These are phyloP conservation scores for Schizosaccharomyces lindneri DNA, from an alignment of 805 yeast genomes.

Conservation along the genomic window DNA sequence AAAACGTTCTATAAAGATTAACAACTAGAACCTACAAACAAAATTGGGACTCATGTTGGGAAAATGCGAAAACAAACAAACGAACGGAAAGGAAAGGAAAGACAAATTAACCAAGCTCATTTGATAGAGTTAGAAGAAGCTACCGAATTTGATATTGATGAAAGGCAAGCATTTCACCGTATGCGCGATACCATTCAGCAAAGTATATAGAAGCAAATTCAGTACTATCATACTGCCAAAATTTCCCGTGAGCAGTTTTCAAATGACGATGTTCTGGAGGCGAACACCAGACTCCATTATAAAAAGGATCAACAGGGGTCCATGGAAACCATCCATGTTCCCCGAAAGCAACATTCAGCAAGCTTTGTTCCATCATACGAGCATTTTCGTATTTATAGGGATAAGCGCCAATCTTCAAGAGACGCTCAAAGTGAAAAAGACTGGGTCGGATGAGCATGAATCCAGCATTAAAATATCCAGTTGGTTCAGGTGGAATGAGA, in stretches of 20 bases:
- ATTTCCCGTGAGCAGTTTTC: background rate
- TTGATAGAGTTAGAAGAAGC: too few relatives aligned
- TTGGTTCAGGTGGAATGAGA: background rate
- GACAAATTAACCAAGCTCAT: too few relatives aligned
- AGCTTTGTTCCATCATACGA: conserved; percentile 1
- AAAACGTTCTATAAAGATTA: too few relatives aligned
- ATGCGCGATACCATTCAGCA: background rate
- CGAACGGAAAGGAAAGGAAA: background rate
- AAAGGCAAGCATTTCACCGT: background rate
- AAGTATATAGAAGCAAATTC: background rate
- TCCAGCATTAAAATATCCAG: background rate
- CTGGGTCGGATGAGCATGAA: background rate
- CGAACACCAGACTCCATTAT: background rate
- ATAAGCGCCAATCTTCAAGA: background rate
- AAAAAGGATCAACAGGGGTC: background rate
- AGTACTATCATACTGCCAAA: background rate
- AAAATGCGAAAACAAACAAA: too few relatives aligned
- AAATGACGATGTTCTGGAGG: background rate
- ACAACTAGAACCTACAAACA: too few relatives aligned
- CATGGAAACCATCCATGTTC: background rate
- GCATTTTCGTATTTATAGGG: background rate
- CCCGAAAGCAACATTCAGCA: background rate
- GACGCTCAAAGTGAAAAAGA: background rate
- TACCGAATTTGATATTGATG: background rate
- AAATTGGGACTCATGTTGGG: too few relatives aligned